Base-by-base conservation (phyloP, 1,284 basidiomycete species). In the Ceratorhiza oryzae-sativae region DNA sequence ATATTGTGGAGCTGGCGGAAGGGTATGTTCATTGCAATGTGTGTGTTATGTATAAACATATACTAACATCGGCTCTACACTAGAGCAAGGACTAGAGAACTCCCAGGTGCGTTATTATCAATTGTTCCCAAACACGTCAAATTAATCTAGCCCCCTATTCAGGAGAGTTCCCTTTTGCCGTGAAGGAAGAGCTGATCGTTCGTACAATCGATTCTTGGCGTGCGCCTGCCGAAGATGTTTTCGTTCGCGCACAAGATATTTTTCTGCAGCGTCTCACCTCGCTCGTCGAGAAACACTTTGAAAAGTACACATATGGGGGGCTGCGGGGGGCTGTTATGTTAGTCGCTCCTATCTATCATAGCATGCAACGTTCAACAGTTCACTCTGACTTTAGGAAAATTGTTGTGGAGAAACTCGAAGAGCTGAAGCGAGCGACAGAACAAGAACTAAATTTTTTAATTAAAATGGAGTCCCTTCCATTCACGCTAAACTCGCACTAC, bases 401-500 rank as follows among this genome's bases (percentile, higher is more conserved):
- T 6, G 49, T 62, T 8, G 46, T 62, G 0, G 59, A 71, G 32
- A 51, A 70, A 25, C 48, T 73, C 18, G 48, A 55, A 32, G 58
- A 58, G 20, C 32, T 34, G 27, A 51, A 61, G n/a, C 8, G 36
- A 9, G 58, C 53, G 5, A 63, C 72, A 1, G 15, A 49, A 30
- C 48, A 45, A 41, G 59, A 73, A 36, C 42, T 73, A 6, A 55
- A 73, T 5, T 60, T 60, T 15, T 34, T 73, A 8, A 42, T 49
- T 25, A 36, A 62, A 5, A 70, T 55, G 48, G 72, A 73, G 30
- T 53, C 48, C 10, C 55, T 56, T 23, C 72, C 72, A 8, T 73
- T 46, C 36, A 73, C 72, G 15, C 72, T 71, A 32, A 73, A 73
- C 27, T 68, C 68, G 6, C 67, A 73, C 45, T 73, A 63, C 72